Base-by-base conservation (phyloP, 2,329 filamentous ascomycete genomes). In the Cytospora paraplurivora region DNA sequence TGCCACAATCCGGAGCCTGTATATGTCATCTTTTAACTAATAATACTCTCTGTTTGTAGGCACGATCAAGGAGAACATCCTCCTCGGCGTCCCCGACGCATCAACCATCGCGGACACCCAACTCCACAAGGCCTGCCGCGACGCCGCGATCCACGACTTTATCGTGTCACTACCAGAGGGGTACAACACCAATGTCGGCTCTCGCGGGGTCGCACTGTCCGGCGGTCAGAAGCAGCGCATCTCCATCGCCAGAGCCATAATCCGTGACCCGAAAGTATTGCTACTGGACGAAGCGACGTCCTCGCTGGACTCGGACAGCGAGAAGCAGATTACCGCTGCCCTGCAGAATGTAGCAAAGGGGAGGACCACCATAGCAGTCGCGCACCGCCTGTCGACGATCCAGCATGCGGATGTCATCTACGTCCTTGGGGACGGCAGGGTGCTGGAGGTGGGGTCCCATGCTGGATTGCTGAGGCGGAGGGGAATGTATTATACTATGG, bases 351-450 rank as follows among this genome's bases (percentile, higher is more conserved):
- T 85, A 0, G 81, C 81, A 4, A 79, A 81, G 67, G 84, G 83
- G 2, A 77, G 83, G 8, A 87, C 91, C 1, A 91, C 90, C 66
- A 79, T 95, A 3, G 89, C 90, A 3, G 90, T 95, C 12, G 91
- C 91, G 1, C 91, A 94, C 73, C 81, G 91, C 15, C 78, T 94
- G 56, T 88, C 88, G 0, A 94, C 89, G 13, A 87, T 93, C 21
- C 90, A 91, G 73, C 89, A 93, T 68, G 89, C 90, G 1, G 88
- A 94, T 72, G 78, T 88, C n/a, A 93, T 93, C 50, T 92, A 91
- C 69, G 90, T 94, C 0, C 85, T 95, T 55, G 89, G 89, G 12
- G 82, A 87, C 65, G 86, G 88, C 32, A 82, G 79, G 68, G 76
- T 86, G 51, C 70, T 86, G 12, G 84, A 86, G 72, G 76, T 81